phyloP scores from a whole-genome alignment of 306 rosid genomes.

The Abrus precatorius region DNA sequence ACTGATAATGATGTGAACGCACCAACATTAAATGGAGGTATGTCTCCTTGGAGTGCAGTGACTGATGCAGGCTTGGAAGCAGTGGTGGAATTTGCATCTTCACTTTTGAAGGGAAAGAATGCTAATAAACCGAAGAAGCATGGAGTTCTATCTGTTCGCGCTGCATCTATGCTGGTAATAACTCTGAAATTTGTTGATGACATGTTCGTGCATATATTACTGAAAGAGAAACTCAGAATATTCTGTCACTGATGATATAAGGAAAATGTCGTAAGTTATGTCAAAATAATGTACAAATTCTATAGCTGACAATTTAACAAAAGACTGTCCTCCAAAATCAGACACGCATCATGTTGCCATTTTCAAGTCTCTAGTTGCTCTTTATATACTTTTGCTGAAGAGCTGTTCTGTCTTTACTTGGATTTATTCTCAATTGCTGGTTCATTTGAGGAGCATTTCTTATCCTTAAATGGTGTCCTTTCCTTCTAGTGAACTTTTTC shows the following conservation, averaged over 20 bases:
- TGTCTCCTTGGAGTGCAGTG: slow-evolving; percentile 62
- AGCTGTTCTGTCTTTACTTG: background rate
- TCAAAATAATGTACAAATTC: slow-evolving; percentile 16
- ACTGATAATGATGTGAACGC: slow-evolving; percentile 53
- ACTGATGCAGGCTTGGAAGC: slow-evolving; percentile 73
- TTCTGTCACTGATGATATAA: slow-evolving; percentile 17
- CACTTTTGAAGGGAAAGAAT: slow-evolving; percentile 68
- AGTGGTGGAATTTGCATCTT: slow-evolving; percentile 72
- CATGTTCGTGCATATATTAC: slow-evolving; percentile 8
- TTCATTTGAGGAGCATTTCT: background rate
- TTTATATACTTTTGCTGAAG: background rate
- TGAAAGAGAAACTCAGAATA: slow-evolving; percentile 15
- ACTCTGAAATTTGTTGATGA: slow-evolving; percentile 29
- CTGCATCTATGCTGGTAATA: slow-evolving; percentile 96
- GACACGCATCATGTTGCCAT: slow-evolving; percentile 4
- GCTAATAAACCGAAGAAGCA: slow-evolving; percentile 68
- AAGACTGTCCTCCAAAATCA: background rate
- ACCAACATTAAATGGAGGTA: slow-evolving; percentile 45
- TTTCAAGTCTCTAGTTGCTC: slow-evolving; percentile 26
- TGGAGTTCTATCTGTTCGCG: slow-evolving; percentile 84
- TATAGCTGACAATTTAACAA: slow-evolving; percentile 28
- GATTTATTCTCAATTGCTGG: slow-evolving; percentile 17
- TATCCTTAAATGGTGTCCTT: background rate
- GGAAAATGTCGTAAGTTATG: slow-evolving; percentile 27
- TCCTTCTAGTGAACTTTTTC: slow-evolving; percentile 1